Evolutionary conservation across 2,329 filamentous ascomycete species (phyloP), one percentile per base, ranked within the genome.

Genomic region (Teratosphaeria epicoccoides): DNA sequence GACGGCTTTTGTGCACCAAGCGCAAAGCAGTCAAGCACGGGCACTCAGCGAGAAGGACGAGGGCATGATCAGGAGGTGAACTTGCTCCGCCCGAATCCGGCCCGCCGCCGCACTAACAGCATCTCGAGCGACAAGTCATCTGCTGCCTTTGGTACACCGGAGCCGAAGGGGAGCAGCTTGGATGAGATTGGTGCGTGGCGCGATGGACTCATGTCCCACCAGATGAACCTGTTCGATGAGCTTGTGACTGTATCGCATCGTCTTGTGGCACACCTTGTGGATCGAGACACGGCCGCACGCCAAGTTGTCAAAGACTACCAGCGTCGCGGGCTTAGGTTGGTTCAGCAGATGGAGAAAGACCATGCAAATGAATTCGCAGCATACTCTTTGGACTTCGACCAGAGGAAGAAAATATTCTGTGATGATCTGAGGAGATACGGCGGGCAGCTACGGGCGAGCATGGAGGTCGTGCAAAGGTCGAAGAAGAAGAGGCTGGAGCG

Each of bases 261-360:
- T 17, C 66, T 79, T 9, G 58, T 73, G 7, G 68, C 61, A 1
- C 69, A 76, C 51, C 67, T 80, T 17, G 65, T 75, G 7, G 67
- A 71, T n/a, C 69, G 72, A 44, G 75, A 76, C 57, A 67, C 66
- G 3, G 71, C 70, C 1, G 66, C 76, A 24, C 62, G 61, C 3
- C 66, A 72, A 24, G 70, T 76, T 24, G 59, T 76, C 3, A 65
- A 70, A 6, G 69, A 68, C 23, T 79, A 74, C 56, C 66, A 64
- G 29, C 61, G 66, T 25, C 71, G 74, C 47, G 73, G 71, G 43
- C 55, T 69, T 54, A 64, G 61, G n/a, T 57, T 77, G 20, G 59
- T 79, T 7, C 62, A 72, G 28, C 61, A 70, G 20, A 61, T 77
- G 17, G 65, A 71, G 46, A 53, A 68, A 48, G 63, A 62, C 5